Conservation (phyloP, 805 yeast species). For the Yarrowia phangngaensis region DNA sequence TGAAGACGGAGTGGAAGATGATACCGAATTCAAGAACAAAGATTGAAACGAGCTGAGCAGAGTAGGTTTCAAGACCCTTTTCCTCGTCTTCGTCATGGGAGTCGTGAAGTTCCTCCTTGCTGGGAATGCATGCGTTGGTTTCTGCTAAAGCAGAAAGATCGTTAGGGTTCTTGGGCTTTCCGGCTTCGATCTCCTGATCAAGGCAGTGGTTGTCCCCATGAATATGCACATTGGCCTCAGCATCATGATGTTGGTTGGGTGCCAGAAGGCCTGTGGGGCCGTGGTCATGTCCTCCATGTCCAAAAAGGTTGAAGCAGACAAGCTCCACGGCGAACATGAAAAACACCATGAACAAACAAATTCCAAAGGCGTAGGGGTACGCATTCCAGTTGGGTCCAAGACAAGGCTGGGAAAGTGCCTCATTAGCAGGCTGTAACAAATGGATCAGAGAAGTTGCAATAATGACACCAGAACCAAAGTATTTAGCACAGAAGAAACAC, state of each 20-base stretch:
- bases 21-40: constrained; percentile 68
- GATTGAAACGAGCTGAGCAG: constrained; percentile 45
- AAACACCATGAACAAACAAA: constrained; percentile 48
- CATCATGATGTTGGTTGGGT: constrained; percentile 27
- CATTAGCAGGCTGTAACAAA: constrained; percentile 46
- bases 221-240: constrained; percentile 1
- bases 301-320: constrained; percentile 28
- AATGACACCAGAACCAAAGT: constrained; percentile 75
- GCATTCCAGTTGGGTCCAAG: constrained; percentile 41
- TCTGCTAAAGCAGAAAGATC: neutral
- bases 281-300: constrained; percentile 30
- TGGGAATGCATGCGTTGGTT: neutral
- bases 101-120: constrained; percentile 21
- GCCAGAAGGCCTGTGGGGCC: constrained; percentile 32
- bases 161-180: neutral
- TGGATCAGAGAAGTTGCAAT: constrained; percentile 74
- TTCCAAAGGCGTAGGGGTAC: constrained; percentile 58
- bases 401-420: constrained; percentile 31
- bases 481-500: constrained; percentile 40
- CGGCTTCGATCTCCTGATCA: too few relatives aligned
- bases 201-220: neutral
- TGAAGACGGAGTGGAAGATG: constrained; percentile 68
- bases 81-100: neutral
- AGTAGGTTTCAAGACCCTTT: constrained; percentile 22
- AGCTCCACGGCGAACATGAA: constrained; percentile 33